Percentiles rank a stretch among this genome's conserved stretches.
These are phyloP conservation scores for Chaetoscypha palmicola DNA, from an alignment of 2,329 filamentous ascomycete genomes.

Conservation along the genomic window DNA sequence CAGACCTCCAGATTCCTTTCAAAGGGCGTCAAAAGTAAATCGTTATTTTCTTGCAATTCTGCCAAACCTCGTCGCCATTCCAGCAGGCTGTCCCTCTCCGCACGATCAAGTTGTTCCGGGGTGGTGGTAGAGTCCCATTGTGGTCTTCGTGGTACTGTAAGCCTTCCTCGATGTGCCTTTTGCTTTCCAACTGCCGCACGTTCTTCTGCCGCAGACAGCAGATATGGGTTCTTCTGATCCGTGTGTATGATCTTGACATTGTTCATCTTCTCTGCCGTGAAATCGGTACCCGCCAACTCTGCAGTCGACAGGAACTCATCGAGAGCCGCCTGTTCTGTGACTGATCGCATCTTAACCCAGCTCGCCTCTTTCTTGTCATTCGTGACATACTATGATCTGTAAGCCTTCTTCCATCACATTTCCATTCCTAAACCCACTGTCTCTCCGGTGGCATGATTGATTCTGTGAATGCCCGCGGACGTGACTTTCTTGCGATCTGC, in stretches of 20 bases:
- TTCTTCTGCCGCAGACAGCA: conserved; percentile 82
- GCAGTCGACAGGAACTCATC: conserved; percentile 96
- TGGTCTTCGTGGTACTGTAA: conserved; percentile 87
- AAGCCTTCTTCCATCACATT: conserved; percentile 14
- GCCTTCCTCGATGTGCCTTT: conserved; percentile 64
- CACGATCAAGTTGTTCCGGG: conserved; percentile 67
- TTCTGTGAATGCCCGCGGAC: conserved; percentile 47
- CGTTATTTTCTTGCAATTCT: conserved; percentile 87
- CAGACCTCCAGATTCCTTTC: conserved; percentile 96
- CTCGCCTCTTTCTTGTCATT: conserved; percentile 85
- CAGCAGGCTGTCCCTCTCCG: conserved; percentile 74
- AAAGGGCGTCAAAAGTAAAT: conserved; percentile 94
- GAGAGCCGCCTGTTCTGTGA: conserved; percentile 92
- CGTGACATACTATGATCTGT: conserved; percentile 63
- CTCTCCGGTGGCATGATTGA: conserved; percentile 74
- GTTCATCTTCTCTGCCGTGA: conserved; percentile 97
- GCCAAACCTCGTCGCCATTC: conserved; percentile 87
- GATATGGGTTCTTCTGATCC: conserved; percentile 91
- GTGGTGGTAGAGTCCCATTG: conserved; percentile 85
- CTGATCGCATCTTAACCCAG: conserved; percentile 99
- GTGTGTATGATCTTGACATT: conserved; percentile 98
- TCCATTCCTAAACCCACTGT: conserved; percentile 40
- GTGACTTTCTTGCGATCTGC: conserved; percentile 69
- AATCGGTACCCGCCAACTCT: conserved; percentile 95
- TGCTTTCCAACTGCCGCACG: conserved; percentile 72